Evolutionary conservation across 2,329 filamentous ascomycete species (phyloP), one percentile per base, ranked within the genome.

Genomic region (Orbilia blumenaviensis): DNA sequence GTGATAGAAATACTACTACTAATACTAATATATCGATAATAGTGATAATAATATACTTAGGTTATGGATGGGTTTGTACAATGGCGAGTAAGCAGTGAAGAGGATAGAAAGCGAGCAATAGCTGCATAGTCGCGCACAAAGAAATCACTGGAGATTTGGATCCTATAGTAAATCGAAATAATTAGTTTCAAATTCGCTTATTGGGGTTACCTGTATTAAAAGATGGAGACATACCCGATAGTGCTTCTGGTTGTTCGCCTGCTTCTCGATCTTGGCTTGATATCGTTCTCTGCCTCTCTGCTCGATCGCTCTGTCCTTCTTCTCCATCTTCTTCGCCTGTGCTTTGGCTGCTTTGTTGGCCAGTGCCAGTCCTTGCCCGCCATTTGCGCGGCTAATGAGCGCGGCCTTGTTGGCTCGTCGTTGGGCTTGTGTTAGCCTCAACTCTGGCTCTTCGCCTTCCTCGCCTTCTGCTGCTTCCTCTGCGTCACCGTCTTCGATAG

Each of bases 311-410:
- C 88, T 86, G 68, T 90, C 89, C 80, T 90, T 88, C 83, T 90
- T 89, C 83, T 94, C 91, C 7, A 88, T 86, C 52, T 87, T 87
- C 21, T 85, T 84, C 16, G 92, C 88, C 78, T 90, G 88, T 61
- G 87, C 87, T 84, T 90, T 94, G 86, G 92, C 92, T 72, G 88
- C 85, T n/a, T 91, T 90, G 4, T 88, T 89, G 5, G 92, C 91
- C 48, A 92, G 92, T 50, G 89, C 81, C 90, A 97, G 92, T 46
- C 93, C 93, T 29, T 87, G 81, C 29, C 88, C 90, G n/a, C 90
- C 90, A 78, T 93, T 89, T 18, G 89, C 90, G 77, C 93, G 89
- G 62, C 86, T 89, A 48, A 90, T 85, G 21, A 92, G 82, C 16
- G 88, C 86, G n/a, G 62, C 62, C 82, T 44, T 78, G 73, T 73